These are phyloP conservation scores for Daldinia caldariorum DNA, from an alignment of 495 filamentous ascomycete species.

Conservation along the genomic window DNA sequence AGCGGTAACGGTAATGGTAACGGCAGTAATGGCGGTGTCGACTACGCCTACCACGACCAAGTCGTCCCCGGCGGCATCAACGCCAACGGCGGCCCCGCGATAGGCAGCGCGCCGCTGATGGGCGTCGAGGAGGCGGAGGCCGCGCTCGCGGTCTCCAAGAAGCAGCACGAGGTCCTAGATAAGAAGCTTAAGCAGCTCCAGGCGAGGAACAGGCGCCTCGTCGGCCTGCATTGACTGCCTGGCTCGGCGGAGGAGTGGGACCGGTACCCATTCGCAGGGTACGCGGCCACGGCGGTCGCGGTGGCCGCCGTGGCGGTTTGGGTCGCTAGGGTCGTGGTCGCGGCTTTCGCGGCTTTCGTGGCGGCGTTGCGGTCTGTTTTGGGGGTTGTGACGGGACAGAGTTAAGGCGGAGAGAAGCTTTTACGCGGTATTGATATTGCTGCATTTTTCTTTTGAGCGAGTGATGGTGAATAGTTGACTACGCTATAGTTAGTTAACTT, in stretches of 20 bases:
- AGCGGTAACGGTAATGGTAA: not conserved
- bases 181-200: constrained; percentile 70
- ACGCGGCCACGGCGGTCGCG: not conserved
- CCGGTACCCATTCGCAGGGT: not conserved
- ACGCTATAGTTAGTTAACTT: not conserved
- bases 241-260: not conserved
- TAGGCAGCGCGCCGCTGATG: constrained; percentile 61
- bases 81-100: constrained; percentile 45
- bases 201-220: constrained; percentile 65
- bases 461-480: not conserved
- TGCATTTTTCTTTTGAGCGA: not conserved
- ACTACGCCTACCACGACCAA: constrained; percentile 35
- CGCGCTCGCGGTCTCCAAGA: constrained; percentile 64
- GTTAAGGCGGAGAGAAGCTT: not conserved
- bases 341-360: constrained; percentile 6
- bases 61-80: not conserved
- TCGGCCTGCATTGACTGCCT: constrained; percentile 50
- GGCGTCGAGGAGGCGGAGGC: constrained; percentile 70
- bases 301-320: constrained; percentile 30
- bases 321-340: constrained; percentile 16
- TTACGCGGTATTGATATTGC: constrained; percentile 2
- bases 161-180: constrained; percentile 75
- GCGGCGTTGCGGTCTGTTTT: constrained; percentile 12
- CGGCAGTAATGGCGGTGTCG: not conserved
- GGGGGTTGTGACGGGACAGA: not conserved